Evolutionary conservation across 148 eudicot genomes (phyloP).

Genomic region (Fallopia convolvulus): DNA sequence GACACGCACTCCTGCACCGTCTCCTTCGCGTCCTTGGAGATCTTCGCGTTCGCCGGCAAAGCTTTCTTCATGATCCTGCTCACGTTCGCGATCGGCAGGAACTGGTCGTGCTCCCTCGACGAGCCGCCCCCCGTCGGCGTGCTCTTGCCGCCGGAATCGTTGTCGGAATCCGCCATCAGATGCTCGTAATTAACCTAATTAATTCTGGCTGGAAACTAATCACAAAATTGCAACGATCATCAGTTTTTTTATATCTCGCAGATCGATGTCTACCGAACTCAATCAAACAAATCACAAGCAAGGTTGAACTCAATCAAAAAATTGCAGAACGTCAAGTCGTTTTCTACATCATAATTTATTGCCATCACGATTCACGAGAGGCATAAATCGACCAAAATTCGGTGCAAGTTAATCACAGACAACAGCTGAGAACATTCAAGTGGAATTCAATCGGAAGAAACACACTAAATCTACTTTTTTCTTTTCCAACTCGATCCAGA

Average conservation of each 20-base stretch:
- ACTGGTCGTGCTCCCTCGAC: conserved; percentile 43
- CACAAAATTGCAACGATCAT: not conserved
- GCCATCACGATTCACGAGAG: not conserved
- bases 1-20: conserved; percentile 61
- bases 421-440: not conserved
- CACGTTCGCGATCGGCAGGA: conserved; percentile 56
- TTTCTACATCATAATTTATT: not conserved
- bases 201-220: not conserved
- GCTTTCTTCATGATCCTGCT: conserved; percentile 56
- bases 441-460: not conserved
- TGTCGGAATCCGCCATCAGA: conserved; percentile 57
- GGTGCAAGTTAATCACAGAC: not conserved
- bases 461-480: not conserved
- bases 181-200: not conserved
- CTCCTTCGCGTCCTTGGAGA: conserved; percentile 53
- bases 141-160: conserved; percentile 47
- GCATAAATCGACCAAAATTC: too few species aligned
- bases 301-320: not conserved
- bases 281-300: conserved; percentile 5
- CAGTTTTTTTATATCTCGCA: not conserved
- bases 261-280: not conserved
- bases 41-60: conserved; percentile 48
- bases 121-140: conserved; percentile 19
- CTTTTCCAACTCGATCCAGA: not conserved
- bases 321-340: not conserved